Percentiles rank a stretch among this genome's conserved stretches.
phyloP scores from a whole-genome alignment of 148 eudicot genomes.

The Pharnaceum exiguum region DNA sequence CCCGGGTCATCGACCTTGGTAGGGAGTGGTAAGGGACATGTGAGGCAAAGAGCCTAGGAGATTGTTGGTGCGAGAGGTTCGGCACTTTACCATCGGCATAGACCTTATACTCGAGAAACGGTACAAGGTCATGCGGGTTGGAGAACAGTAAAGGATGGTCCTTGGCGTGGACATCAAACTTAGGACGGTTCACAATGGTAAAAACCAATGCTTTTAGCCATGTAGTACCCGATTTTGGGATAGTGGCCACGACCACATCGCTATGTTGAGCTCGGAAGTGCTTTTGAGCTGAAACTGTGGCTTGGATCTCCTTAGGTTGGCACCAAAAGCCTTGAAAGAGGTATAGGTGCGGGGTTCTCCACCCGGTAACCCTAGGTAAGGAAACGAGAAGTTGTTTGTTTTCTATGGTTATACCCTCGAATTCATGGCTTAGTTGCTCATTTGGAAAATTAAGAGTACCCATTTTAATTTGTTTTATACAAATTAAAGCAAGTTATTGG shows the following conservation, averaged over 20 bases:
- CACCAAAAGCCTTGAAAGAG: conserved; percentile 48
- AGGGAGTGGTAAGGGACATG: conserved; percentile 42
- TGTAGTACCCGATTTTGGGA: conserved; percentile 68
- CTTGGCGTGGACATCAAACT: neutral
- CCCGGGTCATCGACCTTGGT: conserved; percentile 24
- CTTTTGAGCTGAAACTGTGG: conserved; percentile 24
- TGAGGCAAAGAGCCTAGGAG: conserved; percentile 38
- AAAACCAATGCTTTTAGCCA: conserved; percentile 62
- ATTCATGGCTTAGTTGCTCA: conserved; percentile 11
- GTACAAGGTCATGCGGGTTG: conserved; percentile 66
- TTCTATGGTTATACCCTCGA: conserved; percentile 11
- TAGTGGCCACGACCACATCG: conserved; percentile 37
- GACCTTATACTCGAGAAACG: conserved; percentile 47
- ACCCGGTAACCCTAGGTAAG: conserved; percentile 37
- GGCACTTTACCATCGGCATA: conserved; percentile 27
- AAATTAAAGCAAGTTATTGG: too few species aligned
- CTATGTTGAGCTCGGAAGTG: conserved; percentile 32
- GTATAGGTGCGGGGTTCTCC: conserved; percentile 39
- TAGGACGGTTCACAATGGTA: conserved; percentile 30
- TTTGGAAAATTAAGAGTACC: neutral
- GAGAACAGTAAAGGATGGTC: conserved; percentile 40
- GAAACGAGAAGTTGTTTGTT: conserved; percentile 27
- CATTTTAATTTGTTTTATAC: conserved; percentile 11
- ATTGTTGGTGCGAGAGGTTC: conserved; percentile 8
- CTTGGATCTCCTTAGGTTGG: conserved; percentile 40